phyloP scores from a whole-genome alignment of 257 asterid species.

The Solanum medicagineum region DNA sequence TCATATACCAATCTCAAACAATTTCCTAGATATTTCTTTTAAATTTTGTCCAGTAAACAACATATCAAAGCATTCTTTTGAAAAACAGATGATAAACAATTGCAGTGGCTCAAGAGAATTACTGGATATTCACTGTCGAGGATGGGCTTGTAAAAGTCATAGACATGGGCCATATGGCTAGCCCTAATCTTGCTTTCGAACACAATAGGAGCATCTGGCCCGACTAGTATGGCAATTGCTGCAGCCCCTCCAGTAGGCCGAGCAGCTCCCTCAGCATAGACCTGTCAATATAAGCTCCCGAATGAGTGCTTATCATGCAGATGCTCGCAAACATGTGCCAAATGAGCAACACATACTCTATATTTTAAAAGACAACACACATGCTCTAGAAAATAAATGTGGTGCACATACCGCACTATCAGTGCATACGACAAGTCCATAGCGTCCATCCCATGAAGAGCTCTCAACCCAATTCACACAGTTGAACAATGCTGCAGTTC shows the following conservation, averaged over 20 bases:
- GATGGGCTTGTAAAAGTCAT: slow-evolving; percentile 96
- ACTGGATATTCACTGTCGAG: slow-evolving; percentile 99
- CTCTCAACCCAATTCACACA: slow-evolving; percentile 99
- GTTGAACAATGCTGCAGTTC: slow-evolving; percentile 92
- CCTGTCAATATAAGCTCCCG: slow-evolving; percentile 35
- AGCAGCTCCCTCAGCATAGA: slow-evolving; percentile 99
- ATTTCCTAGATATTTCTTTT: not conserved
- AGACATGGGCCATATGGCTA: slow-evolving; percentile 95
- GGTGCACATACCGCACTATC: slow-evolving; percentile 87
- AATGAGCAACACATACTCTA: not conserved
- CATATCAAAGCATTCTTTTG: not conserved
- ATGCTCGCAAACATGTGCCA: not conserved
- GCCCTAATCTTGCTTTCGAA: slow-evolving; percentile 95
- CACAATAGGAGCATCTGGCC: slow-evolving; percentile 94
- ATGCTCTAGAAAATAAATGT: not conserved
- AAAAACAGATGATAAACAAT: not conserved
- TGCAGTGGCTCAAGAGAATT: slow-evolving; percentile 8
- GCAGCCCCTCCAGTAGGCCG: slow-evolving; percentile 99
- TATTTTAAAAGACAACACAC: not conserved
- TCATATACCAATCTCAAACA: not conserved
- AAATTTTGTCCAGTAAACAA: not conserved
- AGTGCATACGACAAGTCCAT: slow-evolving; percentile 97
- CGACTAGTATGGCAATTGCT: slow-evolving; percentile 89
- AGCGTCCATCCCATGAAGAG: slow-evolving; percentile 98
- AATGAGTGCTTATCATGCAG: not conserved